Conservation (phyloP, 129 eudicot genomes). For the Flaveria ramosissima region DNA sequence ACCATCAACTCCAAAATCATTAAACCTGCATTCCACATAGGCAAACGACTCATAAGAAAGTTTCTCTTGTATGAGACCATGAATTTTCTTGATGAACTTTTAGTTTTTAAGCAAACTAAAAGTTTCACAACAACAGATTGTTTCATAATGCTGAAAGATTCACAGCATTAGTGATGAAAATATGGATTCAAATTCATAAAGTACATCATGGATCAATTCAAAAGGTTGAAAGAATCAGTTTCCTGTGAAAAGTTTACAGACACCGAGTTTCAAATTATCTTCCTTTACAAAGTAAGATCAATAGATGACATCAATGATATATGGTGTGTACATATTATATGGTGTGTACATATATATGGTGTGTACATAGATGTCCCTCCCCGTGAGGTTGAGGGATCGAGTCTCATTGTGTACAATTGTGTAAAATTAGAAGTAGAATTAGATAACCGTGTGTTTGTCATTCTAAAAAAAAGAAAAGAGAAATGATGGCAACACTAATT, state of each 20-base stretch:
- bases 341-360: too few species aligned
- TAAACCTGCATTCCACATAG: slow-evolving; percentile 44
- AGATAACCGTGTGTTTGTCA: too few species aligned
- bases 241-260: background rate
- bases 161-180: background rate
- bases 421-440: too few species aligned
- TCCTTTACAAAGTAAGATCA: too few species aligned
- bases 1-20: slow-evolving; percentile 78
- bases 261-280: background rate
- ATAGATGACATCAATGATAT: too few species aligned
- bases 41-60: background rate
- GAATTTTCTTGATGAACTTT: background rate
- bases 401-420: too few species aligned
- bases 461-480: too few species aligned
- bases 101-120: background rate
- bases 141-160: background rate
- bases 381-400: too few species aligned
- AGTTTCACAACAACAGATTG: background rate
- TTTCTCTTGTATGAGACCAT: background rate
- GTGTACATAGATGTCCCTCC: too few species aligned
- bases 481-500: background rate
- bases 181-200: background rate
- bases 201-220: background rate
- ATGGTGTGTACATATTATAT: too few species aligned
- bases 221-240: background rate